phyloP scores from a whole-genome alignment of 805 yeast species.

The Blastobotrys robertii region DNA sequence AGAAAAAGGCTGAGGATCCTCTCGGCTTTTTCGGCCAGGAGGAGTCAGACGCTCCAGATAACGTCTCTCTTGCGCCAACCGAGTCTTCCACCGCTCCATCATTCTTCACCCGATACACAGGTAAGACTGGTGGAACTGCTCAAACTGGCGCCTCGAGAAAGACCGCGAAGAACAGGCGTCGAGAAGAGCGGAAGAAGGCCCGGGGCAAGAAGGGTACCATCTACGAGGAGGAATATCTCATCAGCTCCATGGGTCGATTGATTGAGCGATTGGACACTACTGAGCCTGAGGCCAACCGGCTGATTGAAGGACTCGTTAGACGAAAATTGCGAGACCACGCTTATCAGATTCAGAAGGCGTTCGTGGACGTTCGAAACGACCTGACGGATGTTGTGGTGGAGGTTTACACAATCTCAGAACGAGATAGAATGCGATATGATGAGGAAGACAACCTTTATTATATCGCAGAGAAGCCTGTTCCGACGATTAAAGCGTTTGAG shows the following conservation, averaged over 20 bases:
- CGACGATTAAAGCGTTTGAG: slow-evolving; percentile 49
- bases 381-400: slow-evolving; percentile 58
- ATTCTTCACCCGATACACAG: slow-evolving; percentile 91
- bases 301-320: slow-evolving; percentile 69
- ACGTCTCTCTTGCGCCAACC: slow-evolving; percentile 89
- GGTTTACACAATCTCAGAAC: slow-evolving; percentile 71
- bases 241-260: slow-evolving; percentile 79
- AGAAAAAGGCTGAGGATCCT: slow-evolving; percentile 77
- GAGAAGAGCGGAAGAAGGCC: slow-evolving; percentile 93
- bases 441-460: slow-evolving; percentile 79
- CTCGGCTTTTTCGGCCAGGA: slow-evolving; percentile 70
- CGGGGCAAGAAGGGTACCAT: slow-evolving; percentile 97
- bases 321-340: slow-evolving; percentile 72
- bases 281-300: slow-evolving; percentile 57
- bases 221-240: slow-evolving; percentile 91
- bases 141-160: slow-evolving; percentile 91
- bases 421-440: slow-evolving; percentile 80
- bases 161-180: slow-evolving; percentile 83
- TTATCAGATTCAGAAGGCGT: slow-evolving; percentile 60
- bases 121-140: slow-evolving; percentile 92
- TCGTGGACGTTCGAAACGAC: slow-evolving; percentile 45
- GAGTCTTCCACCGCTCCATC: slow-evolving; percentile 90
- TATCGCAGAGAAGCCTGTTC: slow-evolving; percentile 67
- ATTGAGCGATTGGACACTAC: slow-evolving; percentile 72
- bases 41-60: slow-evolving; percentile 84